These are phyloP conservation scores for Rhododendron williamsianum DNA, from an alignment of 148 eudicot species.

Conservation along the genomic window DNA sequence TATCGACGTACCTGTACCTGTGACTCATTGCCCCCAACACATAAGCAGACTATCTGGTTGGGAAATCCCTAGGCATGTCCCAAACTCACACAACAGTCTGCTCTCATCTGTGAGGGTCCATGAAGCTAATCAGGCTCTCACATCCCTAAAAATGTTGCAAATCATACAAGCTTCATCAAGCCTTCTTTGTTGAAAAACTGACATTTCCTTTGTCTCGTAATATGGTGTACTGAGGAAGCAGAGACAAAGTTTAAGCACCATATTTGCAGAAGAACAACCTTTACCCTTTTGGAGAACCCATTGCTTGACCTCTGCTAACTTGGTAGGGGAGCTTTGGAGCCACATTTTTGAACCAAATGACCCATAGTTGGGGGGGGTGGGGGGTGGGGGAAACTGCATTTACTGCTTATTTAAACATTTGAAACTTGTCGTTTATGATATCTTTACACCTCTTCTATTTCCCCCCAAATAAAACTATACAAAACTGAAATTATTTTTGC, in stretches of 20 bases:
- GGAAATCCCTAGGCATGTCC: not conserved
- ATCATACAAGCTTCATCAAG: not conserved
- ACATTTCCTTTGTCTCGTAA: not conserved
- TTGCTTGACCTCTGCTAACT: not conserved
- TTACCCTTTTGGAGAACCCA: not conserved
- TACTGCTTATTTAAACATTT: not conserved
- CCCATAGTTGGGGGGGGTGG: not conserved
- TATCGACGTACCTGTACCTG: not conserved
- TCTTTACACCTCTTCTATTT: not conserved
- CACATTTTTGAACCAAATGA: not conserved
- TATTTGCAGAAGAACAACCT: not conserved
- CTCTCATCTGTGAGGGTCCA: not conserved
- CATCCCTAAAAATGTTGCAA: not conserved
- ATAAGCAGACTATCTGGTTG: not conserved
- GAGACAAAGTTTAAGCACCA: not conserved
- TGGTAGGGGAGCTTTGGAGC: not conserved
- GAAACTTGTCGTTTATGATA: not conserved
- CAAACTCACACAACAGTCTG: not conserved
- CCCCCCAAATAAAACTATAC: not conserved
- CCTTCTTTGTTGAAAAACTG: not conserved
- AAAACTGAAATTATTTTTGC: not conserved
- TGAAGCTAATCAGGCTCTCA: not conserved
- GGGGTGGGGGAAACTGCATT: not conserved
- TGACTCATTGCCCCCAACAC: not conserved
- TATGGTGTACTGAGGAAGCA: not conserved